phyloP scores from a whole-genome alignment of 768 basidiomycete species.

The Omphalotus guepiniiformis region DNA sequence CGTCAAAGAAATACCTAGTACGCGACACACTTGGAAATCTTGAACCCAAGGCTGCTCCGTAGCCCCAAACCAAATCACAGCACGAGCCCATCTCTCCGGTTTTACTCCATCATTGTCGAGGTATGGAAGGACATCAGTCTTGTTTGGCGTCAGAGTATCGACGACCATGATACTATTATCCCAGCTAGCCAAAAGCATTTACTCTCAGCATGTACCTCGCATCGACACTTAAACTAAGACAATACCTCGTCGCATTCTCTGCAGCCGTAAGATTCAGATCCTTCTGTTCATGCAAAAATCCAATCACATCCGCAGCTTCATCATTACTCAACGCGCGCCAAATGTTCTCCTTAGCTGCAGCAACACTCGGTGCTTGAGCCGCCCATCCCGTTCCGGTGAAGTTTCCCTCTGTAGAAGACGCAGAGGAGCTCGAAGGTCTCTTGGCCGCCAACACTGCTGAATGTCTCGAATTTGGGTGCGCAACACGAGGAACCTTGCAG shows the following conservation, averaged over 20 bases:
- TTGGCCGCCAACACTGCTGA: background rate
- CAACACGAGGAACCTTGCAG: constrained; percentile 6
- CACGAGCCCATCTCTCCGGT: constrained; percentile 15
- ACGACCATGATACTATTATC: constrained; percentile 19
- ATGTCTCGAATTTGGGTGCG: constrained; percentile 6
- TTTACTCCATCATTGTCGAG: constrained; percentile 11
- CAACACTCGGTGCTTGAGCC: constrained; percentile 1
- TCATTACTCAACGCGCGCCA: constrained; percentile 4
- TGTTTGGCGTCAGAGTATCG: constrained; percentile 17
- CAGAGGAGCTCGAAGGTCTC: background rate
- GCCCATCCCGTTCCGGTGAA: constrained; percentile 7
- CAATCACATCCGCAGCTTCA: constrained; percentile 13
- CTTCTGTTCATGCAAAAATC: constrained; percentile 17
- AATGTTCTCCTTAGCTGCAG: constrained; percentile 1
- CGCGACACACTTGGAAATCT: background rate
- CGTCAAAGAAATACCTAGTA: background rate
- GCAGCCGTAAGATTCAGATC: constrained; percentile 16
- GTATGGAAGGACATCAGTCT: constrained; percentile 18
- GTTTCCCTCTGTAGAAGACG: background rate
- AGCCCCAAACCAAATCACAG: constrained; percentile 16
- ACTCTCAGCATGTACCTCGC: background rate
- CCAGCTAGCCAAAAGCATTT: constrained; percentile 10
- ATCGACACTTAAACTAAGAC: background rate
- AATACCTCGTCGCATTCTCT: constrained; percentile 13
- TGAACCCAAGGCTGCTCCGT: constrained; percentile 10